phyloP scores from a whole-genome alignment of 306 rosid genomes.

The Begonia loranthoides region DNA sequence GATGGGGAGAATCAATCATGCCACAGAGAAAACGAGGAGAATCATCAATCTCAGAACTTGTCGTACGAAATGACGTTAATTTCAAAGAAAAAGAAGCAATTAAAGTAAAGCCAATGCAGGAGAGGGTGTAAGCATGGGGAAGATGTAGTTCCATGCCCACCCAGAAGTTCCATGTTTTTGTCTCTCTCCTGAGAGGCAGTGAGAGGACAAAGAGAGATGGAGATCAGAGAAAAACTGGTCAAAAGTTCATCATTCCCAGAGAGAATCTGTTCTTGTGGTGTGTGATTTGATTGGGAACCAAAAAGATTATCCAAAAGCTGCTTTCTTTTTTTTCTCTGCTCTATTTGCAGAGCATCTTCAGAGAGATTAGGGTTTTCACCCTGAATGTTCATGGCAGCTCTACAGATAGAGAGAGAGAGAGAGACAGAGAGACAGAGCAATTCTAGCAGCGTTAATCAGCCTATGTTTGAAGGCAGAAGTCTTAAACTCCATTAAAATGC shows the following conservation, averaged over 20 bases:
- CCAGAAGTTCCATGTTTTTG: slow-evolving; percentile 30
- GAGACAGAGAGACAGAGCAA: too few relatives aligned
- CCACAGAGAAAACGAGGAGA: neutral
- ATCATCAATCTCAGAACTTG: neutral
- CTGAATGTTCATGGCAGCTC: too few relatives aligned
- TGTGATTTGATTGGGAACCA: slow-evolving; percentile 44
- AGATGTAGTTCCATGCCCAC: slow-evolving; percentile 47
- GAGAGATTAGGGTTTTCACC: slow-evolving; percentile 3
- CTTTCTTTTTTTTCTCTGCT: slow-evolving; percentile 34
- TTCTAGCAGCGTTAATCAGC: too few relatives aligned
- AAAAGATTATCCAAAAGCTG: slow-evolving; percentile 55
- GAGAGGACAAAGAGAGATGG: slow-evolving; percentile 17
- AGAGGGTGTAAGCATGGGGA: slow-evolving; percentile 55
- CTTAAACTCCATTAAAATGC: too few relatives aligned
- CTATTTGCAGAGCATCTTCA: slow-evolving; percentile 51
- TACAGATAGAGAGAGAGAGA: too few relatives aligned
- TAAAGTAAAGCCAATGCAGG: neutral
- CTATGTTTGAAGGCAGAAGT: too few relatives aligned
- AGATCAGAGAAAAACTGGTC: slow-evolving; percentile 25
- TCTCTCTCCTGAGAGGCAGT: slow-evolving; percentile 11
- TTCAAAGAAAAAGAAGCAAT: neutral
- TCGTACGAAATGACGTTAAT: too few relatives aligned
- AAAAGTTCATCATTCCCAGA: slow-evolving; percentile 53
- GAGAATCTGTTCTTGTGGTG: slow-evolving; percentile 87
- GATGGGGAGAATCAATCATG: slow-evolving; percentile 3